Conservation (phyloP, 192 early-diverging fungal genomes). For the Umbelopsis sp. region DNA sequence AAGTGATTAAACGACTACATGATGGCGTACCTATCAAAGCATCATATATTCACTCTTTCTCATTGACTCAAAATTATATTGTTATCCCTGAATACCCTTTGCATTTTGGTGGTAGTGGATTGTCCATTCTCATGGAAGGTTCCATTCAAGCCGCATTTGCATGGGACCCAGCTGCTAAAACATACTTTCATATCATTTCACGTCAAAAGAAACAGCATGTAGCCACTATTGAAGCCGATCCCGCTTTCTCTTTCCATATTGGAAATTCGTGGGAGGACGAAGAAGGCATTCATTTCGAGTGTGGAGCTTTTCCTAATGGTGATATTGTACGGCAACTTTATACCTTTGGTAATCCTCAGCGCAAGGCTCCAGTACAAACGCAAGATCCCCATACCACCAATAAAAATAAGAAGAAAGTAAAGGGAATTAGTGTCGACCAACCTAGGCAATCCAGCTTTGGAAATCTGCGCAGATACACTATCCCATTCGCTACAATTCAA, state of each 20-base stretch:
- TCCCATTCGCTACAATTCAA: neutral
- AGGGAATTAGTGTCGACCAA: neutral
- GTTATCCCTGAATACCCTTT: conserved; percentile 54
- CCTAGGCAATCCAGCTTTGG: conserved; percentile 4
- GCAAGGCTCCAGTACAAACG: neutral
- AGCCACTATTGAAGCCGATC: conserved; percentile 44
- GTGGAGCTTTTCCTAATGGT: conserved; percentile 38
- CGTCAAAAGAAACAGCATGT: conserved; percentile 42
- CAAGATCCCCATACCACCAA: neutral
- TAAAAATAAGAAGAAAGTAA: neutral
- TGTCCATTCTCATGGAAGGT: conserved; percentile 36
- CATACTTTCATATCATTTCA: conserved; percentile 50
- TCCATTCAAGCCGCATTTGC: conserved; percentile 32
- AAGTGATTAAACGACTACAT: conserved; percentile 18
- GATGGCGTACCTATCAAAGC: conserved; percentile 15
- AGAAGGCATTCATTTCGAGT: conserved; percentile 47
- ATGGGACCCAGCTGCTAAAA: conserved; percentile 46
- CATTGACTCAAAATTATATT: conserved; percentile 56
- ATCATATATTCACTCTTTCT: conserved; percentile 60
- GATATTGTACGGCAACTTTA: neutral
- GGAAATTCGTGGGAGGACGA: conserved; percentile 52
- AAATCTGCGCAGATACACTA: neutral
- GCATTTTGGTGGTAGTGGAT: conserved; percentile 37
- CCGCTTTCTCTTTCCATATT: conserved; percentile 57
- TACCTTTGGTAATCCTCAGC: conserved; percentile 3